A percentile compares a stretch with the other conserved stretches of the same genome.
phyloP scores from a whole-genome alignment of 345 rosid species.

The Citrus australasica region DNA sequence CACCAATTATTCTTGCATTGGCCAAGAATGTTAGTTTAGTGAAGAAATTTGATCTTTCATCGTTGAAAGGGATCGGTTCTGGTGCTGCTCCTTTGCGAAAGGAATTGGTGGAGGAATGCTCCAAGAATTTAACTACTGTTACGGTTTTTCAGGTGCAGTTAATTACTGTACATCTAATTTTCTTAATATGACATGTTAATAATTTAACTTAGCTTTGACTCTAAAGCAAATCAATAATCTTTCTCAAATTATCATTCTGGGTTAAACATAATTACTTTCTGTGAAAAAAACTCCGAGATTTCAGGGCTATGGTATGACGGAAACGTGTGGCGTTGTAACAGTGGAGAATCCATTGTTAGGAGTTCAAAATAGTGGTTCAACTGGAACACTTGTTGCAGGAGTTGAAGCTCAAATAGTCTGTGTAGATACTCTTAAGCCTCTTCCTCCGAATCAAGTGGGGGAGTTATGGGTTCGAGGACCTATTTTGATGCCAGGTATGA shows the following conservation, averaged over 20 bases:
- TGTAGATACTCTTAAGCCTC: constrained; percentile 56
- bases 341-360: constrained; percentile 50
- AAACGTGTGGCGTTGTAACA: constrained; percentile 65
- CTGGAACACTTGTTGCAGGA: constrained; percentile 67
- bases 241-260: too few relatives aligned
- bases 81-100: constrained; percentile 93
- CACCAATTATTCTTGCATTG: constrained; percentile 76
- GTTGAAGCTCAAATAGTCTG: constrained; percentile 70
- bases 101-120: constrained; percentile 82
- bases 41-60: constrained; percentile 65
- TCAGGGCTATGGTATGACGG: constrained; percentile 95
- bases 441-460: constrained; percentile 72
- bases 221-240: too few relatives aligned
- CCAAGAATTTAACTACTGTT: constrained; percentile 57
- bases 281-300: constrained; percentile 13
- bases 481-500: constrained; percentile 84
- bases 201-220: too few relatives aligned
- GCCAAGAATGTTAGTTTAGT: constrained; percentile 51
- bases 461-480: constrained; percentile 93
- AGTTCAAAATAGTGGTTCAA: constrained; percentile 54
- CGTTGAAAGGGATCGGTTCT: constrained; percentile 63
- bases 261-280: neutral
- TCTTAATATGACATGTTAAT: neutral
- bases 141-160: constrained; percentile 62
- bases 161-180: neutral